Evolutionary conservation across 176 grass and related monocot species (phyloP).

Genomic region (Cenchrus purpureus): DNA sequence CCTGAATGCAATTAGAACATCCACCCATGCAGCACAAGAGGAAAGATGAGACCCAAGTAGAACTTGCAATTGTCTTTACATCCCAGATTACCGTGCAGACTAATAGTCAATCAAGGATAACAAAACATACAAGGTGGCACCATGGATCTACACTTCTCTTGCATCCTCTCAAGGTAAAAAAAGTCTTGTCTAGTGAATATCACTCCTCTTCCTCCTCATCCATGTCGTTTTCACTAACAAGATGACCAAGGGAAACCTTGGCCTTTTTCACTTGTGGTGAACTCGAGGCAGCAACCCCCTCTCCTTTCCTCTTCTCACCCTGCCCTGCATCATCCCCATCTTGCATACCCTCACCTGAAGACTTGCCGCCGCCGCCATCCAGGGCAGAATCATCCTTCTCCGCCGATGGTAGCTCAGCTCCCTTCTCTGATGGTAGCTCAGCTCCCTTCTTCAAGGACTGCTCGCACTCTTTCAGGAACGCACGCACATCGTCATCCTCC

Average conservation of each 20-base stretch:
- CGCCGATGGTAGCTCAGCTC: constrained; percentile 37
- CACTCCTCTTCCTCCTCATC: constrained; percentile 42
- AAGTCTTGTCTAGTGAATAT: constrained; percentile 1
- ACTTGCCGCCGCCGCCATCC: constrained; percentile 30
- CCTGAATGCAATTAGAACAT: not conserved
- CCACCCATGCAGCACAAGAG: not conserved
- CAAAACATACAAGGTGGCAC: constrained; percentile 3
- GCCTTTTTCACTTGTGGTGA: constrained; percentile 48
- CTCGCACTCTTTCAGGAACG: constrained; percentile 67
- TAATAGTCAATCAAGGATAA: not conserved
- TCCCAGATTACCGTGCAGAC: not conserved
- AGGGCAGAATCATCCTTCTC: constrained; percentile 47
- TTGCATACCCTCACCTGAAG: constrained; percentile 35
- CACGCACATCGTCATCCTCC: constrained; percentile 68
- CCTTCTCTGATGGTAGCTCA: constrained; percentile 47
- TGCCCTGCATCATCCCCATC: constrained; percentile 42
- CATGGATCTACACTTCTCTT: not conserved
- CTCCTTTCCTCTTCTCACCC: constrained; percentile 68
- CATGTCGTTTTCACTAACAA: constrained; percentile 66
- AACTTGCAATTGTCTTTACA: not conserved
- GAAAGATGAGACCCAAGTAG: not conserved
- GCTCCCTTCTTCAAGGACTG: constrained; percentile 56
- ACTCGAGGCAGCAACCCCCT: constrained; percentile 28
- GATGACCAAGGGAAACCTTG: constrained; percentile 87
- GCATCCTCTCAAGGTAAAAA: not conserved